Evolutionary conservation across 2,329 filamentous ascomycete species (phyloP).

Genomic region (Calonectria hawksworthii): DNA sequence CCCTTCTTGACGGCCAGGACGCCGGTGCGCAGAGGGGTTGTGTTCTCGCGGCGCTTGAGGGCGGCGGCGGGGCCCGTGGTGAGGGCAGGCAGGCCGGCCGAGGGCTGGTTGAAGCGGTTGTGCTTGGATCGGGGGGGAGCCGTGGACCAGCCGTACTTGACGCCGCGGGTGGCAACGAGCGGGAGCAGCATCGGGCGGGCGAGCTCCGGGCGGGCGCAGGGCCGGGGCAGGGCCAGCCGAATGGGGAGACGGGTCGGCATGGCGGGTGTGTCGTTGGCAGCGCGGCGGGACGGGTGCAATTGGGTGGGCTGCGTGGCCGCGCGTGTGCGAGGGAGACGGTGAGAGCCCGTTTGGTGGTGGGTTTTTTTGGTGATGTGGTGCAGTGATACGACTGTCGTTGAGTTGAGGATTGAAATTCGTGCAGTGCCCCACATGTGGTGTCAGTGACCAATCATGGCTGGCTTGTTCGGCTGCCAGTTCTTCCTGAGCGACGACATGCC

Average conservation of each 20-base stretch:
- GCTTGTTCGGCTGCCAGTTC: neutral
- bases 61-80: slow-evolving; percentile 73
- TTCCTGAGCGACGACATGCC: neutral
- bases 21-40: slow-evolving; percentile 79
- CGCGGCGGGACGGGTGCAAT: slow-evolving; percentile 29
- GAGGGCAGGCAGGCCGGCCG: slow-evolving; percentile 68
- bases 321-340: slow-evolving; percentile 20
- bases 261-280: slow-evolving; percentile 26
- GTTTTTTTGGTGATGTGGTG: slow-evolving; percentile 11
- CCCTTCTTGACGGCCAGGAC: slow-evolving; percentile 92
- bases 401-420: slow-evolving; percentile 10
- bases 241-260: slow-evolving; percentile 62
- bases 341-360: slow-evolving; percentile 27
- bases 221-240: slow-evolving; percentile 59
- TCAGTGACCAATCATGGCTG: neutral
- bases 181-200: slow-evolving; percentile 60
- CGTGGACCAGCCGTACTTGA: slow-evolving; percentile 74
- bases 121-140: slow-evolving; percentile 65
- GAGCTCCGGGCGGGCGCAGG: slow-evolving; percentile 48
- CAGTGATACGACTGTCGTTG: slow-evolving; percentile 3
- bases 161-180: slow-evolving; percentile 61
- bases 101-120: slow-evolving; percentile 72
- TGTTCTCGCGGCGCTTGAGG: slow-evolving; percentile 69
- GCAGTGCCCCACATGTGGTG: neutral
- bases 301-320: slow-evolving; percentile 31